Conservation (phyloP, 2,329 filamentous ascomycete species). For the Niveomyces coronatus region DNA sequence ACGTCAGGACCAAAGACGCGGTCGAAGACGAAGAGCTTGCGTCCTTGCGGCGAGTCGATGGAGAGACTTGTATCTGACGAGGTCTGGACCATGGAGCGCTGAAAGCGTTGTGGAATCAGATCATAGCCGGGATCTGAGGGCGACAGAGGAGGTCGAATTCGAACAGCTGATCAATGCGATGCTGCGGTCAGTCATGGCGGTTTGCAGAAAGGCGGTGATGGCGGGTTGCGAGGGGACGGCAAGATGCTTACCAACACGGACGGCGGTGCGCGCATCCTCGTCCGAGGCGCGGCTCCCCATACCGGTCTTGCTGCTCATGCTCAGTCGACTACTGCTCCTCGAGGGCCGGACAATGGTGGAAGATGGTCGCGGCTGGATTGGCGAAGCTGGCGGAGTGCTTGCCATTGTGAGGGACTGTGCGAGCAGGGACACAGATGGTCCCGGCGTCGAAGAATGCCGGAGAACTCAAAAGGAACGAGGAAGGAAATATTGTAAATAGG, state of each 20-base stretch:
- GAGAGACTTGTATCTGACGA: constrained; percentile 74
- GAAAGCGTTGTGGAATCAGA: constrained; percentile 90
- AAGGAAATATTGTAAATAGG: constrained; percentile 5
- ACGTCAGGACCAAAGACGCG: constrained; percentile 80
- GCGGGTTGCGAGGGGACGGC: not conserved
- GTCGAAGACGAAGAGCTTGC: constrained; percentile 94
- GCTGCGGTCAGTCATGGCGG: too few species aligned
- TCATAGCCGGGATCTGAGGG: constrained; percentile 85
- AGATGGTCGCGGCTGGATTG: constrained; percentile 57
- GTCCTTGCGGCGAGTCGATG: constrained; percentile 84
- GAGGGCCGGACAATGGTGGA: constrained; percentile 71
- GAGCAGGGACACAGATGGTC: constrained; percentile 7
- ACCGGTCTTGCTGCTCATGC: constrained; percentile 67
- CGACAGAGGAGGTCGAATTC: constrained; percentile 78
- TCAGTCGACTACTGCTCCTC: constrained; percentile 75
- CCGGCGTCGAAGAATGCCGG: constrained; percentile 3
- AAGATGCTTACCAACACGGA: constrained; percentile 73
- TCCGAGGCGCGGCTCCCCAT: constrained; percentile 75
- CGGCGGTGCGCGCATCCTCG: constrained; percentile 80
- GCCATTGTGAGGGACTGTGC: constrained; percentile 39
- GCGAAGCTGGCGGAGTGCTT: constrained; percentile 61
- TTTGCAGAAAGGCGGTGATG: not conserved
- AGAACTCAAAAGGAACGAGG: not conserved
- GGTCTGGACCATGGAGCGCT: constrained; percentile 83
- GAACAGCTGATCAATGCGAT: constrained; percentile 54